These are phyloP conservation scores for Tephrocybe rancida DNA, from an alignment of 768 basidiomycete species.

Conservation along the genomic window DNA sequence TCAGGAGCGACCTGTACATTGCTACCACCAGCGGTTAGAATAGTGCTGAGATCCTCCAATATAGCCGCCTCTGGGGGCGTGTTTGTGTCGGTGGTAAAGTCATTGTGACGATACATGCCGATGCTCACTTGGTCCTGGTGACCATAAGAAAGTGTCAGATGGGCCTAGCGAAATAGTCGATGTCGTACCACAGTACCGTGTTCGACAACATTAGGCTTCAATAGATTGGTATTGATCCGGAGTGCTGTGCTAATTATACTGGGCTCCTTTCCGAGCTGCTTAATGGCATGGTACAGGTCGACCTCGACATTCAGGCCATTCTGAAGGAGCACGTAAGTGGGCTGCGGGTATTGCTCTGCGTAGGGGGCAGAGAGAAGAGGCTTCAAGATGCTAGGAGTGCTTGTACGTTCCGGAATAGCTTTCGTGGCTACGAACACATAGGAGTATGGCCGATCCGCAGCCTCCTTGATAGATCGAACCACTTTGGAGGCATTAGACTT, in stretches of 20 bases:
- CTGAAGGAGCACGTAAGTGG: slow-evolving; percentile 65
- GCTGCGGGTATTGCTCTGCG: slow-evolving; percentile 47
- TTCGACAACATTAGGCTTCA: slow-evolving; percentile 47
- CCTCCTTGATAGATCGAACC: slow-evolving; percentile 57
- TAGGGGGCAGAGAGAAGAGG: slow-evolving; percentile 56
- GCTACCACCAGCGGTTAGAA: too few species aligned
- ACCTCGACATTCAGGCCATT: slow-evolving; percentile 75
- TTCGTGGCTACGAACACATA: slow-evolving; percentile 74
- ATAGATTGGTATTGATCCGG: slow-evolving; percentile 55
- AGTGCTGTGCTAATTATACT: slow-evolving; percentile 57
- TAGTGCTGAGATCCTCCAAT: too few species aligned
- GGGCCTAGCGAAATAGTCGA: background rate
- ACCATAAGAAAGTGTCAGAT: background rate
- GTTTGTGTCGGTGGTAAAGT: too few species aligned
- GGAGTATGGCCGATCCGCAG: slow-evolving; percentile 60
- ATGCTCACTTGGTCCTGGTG: slow-evolving; percentile 57
- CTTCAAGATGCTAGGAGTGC: slow-evolving; percentile 56
- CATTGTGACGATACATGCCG: slow-evolving; percentile 55
- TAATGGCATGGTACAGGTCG: slow-evolving; percentile 60
- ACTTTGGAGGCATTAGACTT: slow-evolving; percentile 39
- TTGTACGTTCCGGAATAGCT: slow-evolving; percentile 64
- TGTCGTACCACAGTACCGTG: slow-evolving; percentile 55
- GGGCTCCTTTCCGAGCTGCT: slow-evolving; percentile 42
- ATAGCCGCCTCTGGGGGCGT: too few species aligned
- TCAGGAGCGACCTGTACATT: slow-evolving; percentile 50